Evolutionary conservation across 2,329 filamentous ascomycete genomes (phyloP), one percentile per base, ranked within the genome.

Genomic region (Metarhizium brunneum): DNA sequence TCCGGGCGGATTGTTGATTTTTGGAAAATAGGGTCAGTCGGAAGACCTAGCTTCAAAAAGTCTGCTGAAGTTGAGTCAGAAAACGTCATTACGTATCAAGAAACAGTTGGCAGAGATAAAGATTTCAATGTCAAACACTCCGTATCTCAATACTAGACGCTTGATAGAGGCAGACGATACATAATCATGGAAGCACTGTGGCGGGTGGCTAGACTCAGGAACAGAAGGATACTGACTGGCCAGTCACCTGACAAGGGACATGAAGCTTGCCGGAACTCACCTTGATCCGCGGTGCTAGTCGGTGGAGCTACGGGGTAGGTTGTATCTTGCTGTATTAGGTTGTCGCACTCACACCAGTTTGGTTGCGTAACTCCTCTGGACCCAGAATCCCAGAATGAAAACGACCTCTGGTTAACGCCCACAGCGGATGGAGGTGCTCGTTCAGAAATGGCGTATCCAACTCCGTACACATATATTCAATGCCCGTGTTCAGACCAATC

Each of bases 391-490:
- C 3, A 25, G 16, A 18, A 56, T 53, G 51, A 35, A 40, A 43
- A 47, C 51, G 6, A 47, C 25, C 25, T 48, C 25, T 42, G 6
- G 25, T 35, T 18, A 25, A 53, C 25, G 16, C 40, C 25, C 25
- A 47, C 35, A 20, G 4, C 6, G 14, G 36, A 10, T 35, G 20
- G 42, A 48, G 16, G 54, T 38, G 36, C 58, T 54, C 25, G 47
- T 53, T 40, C 54, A 54, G 59, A 59, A 48, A 83, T 83, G 80
- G 67, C 77, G 56, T 70, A 72, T 54, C 74, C 80, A 60, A 77
- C 74, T 51, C 83, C 83, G 2, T 86, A 86, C 71, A 83, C 81
- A 54, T 86, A 82, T 68, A 83, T 86, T 32, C 83, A 85, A 67
- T 86, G 83, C 64, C 84, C 83, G 48, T 86, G 83, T 66, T 81